Conservation (phyloP, 2,329 filamentous ascomycete genomes). For the Phialophora tarda region DNA sequence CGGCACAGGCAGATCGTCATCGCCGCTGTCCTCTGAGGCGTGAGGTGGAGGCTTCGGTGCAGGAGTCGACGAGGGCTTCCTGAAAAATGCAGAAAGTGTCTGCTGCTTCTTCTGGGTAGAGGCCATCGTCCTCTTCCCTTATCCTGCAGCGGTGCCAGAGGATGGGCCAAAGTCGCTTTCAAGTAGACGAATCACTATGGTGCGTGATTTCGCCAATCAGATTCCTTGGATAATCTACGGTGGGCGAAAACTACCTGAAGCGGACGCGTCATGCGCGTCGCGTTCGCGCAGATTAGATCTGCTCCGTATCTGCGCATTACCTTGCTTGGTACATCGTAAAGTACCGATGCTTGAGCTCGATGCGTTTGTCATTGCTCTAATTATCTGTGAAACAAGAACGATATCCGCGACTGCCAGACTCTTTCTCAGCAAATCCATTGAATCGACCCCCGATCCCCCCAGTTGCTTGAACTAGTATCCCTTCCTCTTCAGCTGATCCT, state of each 20-base stretch:
- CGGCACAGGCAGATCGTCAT: slow-evolving; percentile 48
- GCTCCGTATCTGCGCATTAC: too few species aligned
- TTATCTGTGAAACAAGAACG: background rate
- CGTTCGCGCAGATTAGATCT: background rate
- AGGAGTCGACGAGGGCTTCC: slow-evolving; percentile 21
- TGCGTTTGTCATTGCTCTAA: background rate
- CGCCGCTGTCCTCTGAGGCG: slow-evolving; percentile 42
- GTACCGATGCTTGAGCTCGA: background rate
- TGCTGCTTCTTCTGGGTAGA: slow-evolving; percentile 55
- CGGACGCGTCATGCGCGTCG: background rate
- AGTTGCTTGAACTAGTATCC: background rate
- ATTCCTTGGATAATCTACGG: background rate
- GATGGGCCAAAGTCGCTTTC: background rate
- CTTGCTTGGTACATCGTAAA: background rate
- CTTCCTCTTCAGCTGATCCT: background rate
- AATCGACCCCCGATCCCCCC: background rate
- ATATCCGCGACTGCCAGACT: background rate
- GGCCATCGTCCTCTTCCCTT: slow-evolving; percentile 17
- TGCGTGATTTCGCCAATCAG: background rate
- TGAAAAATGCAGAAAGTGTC: slow-evolving; percentile 44
- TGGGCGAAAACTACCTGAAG: background rate
- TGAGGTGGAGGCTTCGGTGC: background rate
- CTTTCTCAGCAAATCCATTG: background rate
- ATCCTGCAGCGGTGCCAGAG: background rate
- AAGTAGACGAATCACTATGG: background rate